Percentiles rank a stretch among this genome's conserved stretches.
These are phyloP conservation scores for Citrus maxima DNA, from an alignment of 345 rosid species.

Conservation along the genomic window DNA sequence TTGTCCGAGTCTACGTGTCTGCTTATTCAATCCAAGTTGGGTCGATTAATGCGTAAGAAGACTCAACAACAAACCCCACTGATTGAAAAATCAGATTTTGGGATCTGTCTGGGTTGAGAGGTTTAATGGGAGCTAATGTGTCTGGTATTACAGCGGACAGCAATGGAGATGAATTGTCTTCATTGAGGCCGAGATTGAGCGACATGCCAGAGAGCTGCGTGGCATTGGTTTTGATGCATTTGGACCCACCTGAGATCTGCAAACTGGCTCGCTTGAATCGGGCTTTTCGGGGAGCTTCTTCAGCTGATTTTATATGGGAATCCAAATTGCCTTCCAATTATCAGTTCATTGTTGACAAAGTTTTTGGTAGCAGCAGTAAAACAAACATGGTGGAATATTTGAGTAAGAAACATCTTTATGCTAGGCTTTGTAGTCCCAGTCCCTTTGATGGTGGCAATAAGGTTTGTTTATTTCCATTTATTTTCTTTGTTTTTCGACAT, in stretches of 20 bases:
- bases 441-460: conserved; percentile 49
- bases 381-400: conserved; percentile 19
- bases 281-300: conserved; percentile 51
- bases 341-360: conserved; percentile 29
- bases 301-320: conserved; percentile 69
- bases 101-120: neutral
- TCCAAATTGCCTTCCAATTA: conserved; percentile 53
- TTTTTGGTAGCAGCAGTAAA: conserved; percentile 26
- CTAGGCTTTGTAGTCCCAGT: conserved; percentile 34
- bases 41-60: too few relatives aligned
- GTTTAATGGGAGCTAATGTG: conserved; percentile 43
- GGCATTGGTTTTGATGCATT: conserved; percentile 41
- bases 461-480: conserved; percentile 25
- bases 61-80: too few relatives aligned
- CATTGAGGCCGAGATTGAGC: conserved; percentile 33
- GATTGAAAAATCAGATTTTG: neutral
- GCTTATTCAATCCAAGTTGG: neutral
- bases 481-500: neutral
- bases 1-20: neutral
- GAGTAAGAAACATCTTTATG: conserved; percentile 46
- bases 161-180: conserved; percentile 17
- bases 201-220: conserved; percentile 69
- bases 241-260: conserved; percentile 62
- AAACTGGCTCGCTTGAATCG: conserved; percentile 47
- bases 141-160: conserved; percentile 28